Conservation (phyloP, 1,139 yeast genomes). For the Zygoascus meyerae region DNA sequence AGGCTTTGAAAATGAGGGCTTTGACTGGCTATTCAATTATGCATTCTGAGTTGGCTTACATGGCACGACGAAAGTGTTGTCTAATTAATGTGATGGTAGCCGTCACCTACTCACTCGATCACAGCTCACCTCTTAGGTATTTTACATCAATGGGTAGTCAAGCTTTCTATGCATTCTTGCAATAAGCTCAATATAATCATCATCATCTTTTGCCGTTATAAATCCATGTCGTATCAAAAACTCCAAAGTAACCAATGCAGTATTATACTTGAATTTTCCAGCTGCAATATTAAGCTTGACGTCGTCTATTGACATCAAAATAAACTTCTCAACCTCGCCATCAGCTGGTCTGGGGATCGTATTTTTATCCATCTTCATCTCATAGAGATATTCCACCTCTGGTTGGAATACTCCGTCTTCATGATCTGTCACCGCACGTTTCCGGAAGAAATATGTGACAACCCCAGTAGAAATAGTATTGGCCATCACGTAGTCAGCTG, state of each 20-base stretch:
- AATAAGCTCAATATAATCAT: slow-evolving; percentile 53
- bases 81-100: not conserved
- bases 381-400: slow-evolving; percentile 78
- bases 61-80: not conserved
- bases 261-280: slow-evolving; percentile 81
- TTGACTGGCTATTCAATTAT: slow-evolving; percentile 1
- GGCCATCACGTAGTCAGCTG: slow-evolving; percentile 42
- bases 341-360: slow-evolving; percentile 69
- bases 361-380: slow-evolving; percentile 49
- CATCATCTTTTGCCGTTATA: slow-evolving; percentile 56
- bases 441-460: slow-evolving; percentile 50
- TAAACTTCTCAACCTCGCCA: slow-evolving; percentile 76
- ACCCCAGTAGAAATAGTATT: slow-evolving; percentile 55
- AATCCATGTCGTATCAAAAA: slow-evolving; percentile 79
- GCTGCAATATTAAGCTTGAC: slow-evolving; percentile 43
- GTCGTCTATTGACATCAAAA: slow-evolving; percentile 54
- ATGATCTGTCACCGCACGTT: slow-evolving; percentile 26
- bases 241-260: slow-evolving; percentile 73
- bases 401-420: slow-evolving; percentile 69
- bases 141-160: slow-evolving; percentile 51
- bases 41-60: not conserved
- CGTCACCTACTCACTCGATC: not conserved
- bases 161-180: slow-evolving; percentile 58
- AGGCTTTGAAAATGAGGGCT: not conserved
- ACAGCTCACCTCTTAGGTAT: not conserved